A percentile compares a stretch with the other conserved stretches of the same genome.
Conservation (phyloP, 2,329 filamentous ascomycete species). For the Cladophialophora bantiana region DNA sequence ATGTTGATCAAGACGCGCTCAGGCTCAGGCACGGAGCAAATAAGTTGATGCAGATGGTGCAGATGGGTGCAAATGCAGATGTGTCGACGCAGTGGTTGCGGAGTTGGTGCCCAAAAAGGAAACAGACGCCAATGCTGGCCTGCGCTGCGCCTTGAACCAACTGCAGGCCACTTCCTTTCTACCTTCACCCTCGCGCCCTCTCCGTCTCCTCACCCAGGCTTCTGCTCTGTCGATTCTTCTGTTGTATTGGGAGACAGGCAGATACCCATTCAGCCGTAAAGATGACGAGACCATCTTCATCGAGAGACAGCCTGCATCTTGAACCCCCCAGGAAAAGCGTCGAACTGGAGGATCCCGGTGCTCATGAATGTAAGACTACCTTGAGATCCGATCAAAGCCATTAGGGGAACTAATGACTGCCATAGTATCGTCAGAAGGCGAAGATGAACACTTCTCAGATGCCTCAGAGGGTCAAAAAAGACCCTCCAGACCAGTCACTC, state of each 20-base stretch:
- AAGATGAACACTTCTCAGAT: conserved; percentile 72
- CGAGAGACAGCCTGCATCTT: conserved; percentile 50
- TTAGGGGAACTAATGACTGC: conserved; percentile 29
- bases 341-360: conserved; percentile 63
- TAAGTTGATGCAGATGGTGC: conserved; percentile 8
- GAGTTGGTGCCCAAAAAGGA: conserved; percentile 6
- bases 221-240: neutral
- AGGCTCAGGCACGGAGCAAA: conserved; percentile 20
- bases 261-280: conserved; percentile 23
- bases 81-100: neutral
- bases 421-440: conserved; percentile 57
- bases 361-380: conserved; percentile 52
- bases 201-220: neutral
- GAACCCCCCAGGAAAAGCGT: conserved; percentile 63
- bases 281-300: conserved; percentile 33
- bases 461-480: conserved; percentile 63
- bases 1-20: conserved; percentile 30
- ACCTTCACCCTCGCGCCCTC: neutral
- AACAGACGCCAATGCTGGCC: conserved; percentile 1
- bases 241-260: neutral
- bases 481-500: conserved; percentile 45
- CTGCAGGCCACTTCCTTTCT: neutral
- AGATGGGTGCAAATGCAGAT: too few relatives aligned
- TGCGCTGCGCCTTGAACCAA: conserved; percentile 11
- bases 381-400: neutral